Evolutionary conservation across 1,139 yeast genomes (phyloP), one percentile per base, ranked within the genome.

Genomic region (Trichomonascaceae sp.): DNA sequence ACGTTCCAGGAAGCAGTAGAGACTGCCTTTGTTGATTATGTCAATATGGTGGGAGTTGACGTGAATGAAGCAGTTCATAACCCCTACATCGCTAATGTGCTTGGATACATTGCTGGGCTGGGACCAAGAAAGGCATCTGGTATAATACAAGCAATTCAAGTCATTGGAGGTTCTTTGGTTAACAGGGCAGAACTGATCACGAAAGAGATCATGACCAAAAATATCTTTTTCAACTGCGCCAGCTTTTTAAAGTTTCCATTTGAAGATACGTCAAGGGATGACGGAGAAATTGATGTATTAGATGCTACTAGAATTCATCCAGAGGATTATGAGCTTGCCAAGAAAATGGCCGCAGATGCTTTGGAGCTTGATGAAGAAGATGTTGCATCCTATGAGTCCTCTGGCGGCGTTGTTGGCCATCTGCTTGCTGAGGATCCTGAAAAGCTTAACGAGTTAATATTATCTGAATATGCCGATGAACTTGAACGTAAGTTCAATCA

Each of bases 231-330:
- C 73, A 93, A 93, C 69, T 89, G 97, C 68, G 89, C 98, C 0
- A 87, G 96, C 36, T 93, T 93, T 74, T 74, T 93, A 67, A 83
- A 83, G 63, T 85, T 93, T 59, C 93, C 96, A 0, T 84, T 83
- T 70, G 87, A 83, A 56, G 66, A 71, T 17, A 60, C 66, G n/a
- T 60, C 70, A 22, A 69, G 71, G 30, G 81, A 79, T 56, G 85
- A 77, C 62, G 84, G 71, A 62, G 82, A 83, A 45, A 81, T 87
- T 45, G 98, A 93, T 65, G 76, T 87, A 52, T 77, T 93, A 60
- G 99, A 93, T 71, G 91, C 95, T 41, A 93, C 99, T 0, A 82
- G 99, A 73, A 90, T 95, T 48, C 99, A 93, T 65, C 99, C 99
- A 3, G 98, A 95, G 70, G 99, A 93, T 71, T 93, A 93, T 67